These are phyloP conservation scores for Salvia hispanica DNA, from an alignment of 257 asterid genomes.

Conservation along the genomic window DNA sequence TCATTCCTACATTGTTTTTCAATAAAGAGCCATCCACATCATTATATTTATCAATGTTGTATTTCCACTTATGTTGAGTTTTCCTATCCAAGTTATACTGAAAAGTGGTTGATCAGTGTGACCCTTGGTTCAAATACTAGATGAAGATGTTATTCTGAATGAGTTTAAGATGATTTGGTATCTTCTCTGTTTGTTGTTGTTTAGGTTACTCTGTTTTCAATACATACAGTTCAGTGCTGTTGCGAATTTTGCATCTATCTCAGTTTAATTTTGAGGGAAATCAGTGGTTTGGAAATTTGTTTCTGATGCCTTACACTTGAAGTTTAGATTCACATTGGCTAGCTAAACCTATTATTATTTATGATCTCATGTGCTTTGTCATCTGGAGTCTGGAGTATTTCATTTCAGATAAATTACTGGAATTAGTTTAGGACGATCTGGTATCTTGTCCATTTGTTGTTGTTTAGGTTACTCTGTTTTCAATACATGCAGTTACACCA, in stretches of 20 bases:
- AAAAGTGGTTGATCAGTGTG: background rate
- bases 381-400: no score
- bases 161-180: background rate
- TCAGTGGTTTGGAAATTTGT: background rate
- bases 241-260: background rate
- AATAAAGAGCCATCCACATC: background rate
- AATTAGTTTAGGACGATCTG: no score
- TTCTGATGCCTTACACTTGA: constrained; percentile 7
- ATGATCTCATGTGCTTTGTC: background rate
- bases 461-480: no score
- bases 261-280: background rate
- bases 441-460: no score
- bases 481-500: no score
- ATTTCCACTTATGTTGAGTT: no score
- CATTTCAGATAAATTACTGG: no score
- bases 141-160: background rate
- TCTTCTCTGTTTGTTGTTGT: background rate
- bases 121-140: background rate
- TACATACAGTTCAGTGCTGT: no score
- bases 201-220: background rate
- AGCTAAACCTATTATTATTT: background rate
- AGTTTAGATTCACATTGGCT: background rate
- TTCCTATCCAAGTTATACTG: no score
- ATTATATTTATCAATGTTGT: background rate
- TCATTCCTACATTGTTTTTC: background rate